Percentiles rank a stretch among this genome's conserved stretches.
These are phyloP conservation scores for Silene uniflora DNA, from an alignment of 148 eudicot species.

Conservation along the genomic window DNA sequence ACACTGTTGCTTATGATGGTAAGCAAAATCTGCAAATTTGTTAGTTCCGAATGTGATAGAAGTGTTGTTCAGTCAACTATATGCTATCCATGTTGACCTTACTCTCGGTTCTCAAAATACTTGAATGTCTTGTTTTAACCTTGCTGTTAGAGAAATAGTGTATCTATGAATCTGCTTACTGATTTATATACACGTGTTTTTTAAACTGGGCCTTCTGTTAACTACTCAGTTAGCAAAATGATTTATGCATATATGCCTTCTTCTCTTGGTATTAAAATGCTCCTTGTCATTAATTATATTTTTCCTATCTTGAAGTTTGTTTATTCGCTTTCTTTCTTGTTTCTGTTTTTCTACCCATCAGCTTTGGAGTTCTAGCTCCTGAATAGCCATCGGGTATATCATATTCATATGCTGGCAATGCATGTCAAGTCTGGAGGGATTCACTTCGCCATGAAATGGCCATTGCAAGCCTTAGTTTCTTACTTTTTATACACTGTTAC, in stretches of 20 bases:
- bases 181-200: not conserved
- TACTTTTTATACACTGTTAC: conserved; percentile 1
- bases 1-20: not conserved
- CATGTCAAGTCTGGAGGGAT: not conserved
- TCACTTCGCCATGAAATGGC: not conserved
- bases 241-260: not conserved
- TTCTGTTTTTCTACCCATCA: not conserved
- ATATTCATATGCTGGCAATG: not conserved
- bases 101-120: not conserved
- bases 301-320: not conserved
- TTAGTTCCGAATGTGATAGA: not conserved
- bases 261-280: conserved; percentile 2
- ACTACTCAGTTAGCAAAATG: not conserved
- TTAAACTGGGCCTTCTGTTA: not conserved
- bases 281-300: not conserved
- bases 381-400: not conserved
- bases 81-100: too few species aligned
- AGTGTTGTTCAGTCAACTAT: not conserved
- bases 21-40: not conserved
- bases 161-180: not conserved
- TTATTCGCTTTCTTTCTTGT: not conserved
- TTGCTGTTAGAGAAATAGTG: not conserved
- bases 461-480: conserved; percentile 15
- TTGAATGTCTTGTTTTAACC: not conserved
- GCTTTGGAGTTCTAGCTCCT: not conserved